Conservation (phyloP, 2,329 filamentous ascomycete genomes). For the Penicillium sp. region DNA sequence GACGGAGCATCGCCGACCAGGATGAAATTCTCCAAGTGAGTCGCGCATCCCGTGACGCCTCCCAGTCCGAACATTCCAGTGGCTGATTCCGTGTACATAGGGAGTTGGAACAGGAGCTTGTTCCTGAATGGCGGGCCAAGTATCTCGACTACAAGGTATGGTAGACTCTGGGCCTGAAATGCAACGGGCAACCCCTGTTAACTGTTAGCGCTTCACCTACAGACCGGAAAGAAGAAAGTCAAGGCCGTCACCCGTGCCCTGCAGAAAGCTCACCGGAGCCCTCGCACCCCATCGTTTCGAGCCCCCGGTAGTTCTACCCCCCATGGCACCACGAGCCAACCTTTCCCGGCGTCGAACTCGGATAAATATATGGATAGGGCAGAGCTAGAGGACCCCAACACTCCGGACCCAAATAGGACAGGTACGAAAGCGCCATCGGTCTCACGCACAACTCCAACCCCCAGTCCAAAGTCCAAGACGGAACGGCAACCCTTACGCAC, state of each 20-base stretch:
- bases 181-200: too few species aligned
- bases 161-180: neutral
- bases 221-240: constrained; percentile 83
- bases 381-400: constrained; percentile 15
- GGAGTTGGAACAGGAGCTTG: constrained; percentile 80
- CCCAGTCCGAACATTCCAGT: constrained; percentile 15
- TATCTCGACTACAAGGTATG: constrained; percentile 88
- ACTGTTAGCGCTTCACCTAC: constrained; percentile 6
- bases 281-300: constrained; percentile 46
- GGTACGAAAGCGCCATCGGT: too few species aligned
- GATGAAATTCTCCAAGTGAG: constrained; percentile 64
- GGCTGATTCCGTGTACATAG: constrained; percentile 37
- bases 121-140: constrained; percentile 92
- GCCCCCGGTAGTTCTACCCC: constrained; percentile 21
- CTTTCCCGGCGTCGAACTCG: constrained; percentile 19
- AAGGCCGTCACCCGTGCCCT: constrained; percentile 77
- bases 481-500: constrained; percentile 37
- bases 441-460: too few species aligned
- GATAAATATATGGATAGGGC: constrained; percentile 21
- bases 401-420: constrained; percentile 15
- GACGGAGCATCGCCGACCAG: constrained; percentile 20
- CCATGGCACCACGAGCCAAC: constrained; percentile 10
- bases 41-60: constrained; percentile 8
- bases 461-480: constrained; percentile 28
- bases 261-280: constrained; percentile 52